These are phyloP conservation scores for Colletotrichum australisinense DNA, from an alignment of 2,329 filamentous ascomycete species.

Conservation along the genomic window DNA sequence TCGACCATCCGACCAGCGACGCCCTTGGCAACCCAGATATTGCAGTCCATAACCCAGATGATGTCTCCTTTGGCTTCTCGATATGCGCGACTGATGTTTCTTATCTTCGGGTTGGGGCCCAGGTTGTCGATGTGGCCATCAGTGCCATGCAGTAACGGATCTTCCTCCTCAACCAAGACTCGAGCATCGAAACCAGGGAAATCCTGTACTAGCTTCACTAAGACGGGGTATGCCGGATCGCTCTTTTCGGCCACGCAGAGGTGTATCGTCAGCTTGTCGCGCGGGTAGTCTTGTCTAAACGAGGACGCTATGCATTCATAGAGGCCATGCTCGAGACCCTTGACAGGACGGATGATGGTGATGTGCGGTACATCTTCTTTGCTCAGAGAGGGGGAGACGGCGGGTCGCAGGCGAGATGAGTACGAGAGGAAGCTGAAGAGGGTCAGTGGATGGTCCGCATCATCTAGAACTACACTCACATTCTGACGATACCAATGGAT, in stretches of 20 bases:
- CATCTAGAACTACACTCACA: conserved; percentile 53
- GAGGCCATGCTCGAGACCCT: conserved; percentile 88
- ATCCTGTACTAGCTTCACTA: conserved; percentile 78
- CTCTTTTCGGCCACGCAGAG: conserved; percentile 82
- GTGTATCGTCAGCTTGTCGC: conserved; percentile 78
- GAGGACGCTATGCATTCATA: conserved; percentile 93
- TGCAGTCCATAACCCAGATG: conserved; percentile 96
- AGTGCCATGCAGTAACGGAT: conserved; percentile 72
- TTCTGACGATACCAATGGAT: conserved; percentile 64
- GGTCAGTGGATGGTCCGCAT: neutral
- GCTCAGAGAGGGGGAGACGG: conserved; percentile 62
- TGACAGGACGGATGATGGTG: conserved; percentile 92
- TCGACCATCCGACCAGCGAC: conserved; percentile 91
- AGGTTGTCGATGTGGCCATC: conserved; percentile 67
- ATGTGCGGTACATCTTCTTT: conserved; percentile 77
- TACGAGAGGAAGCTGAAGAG: conserved; percentile 61
- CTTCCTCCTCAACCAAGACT: conserved; percentile 85
- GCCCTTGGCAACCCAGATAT: conserved; percentile 88
- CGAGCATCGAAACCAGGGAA: conserved; percentile 78
- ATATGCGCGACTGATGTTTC: conserved; percentile 95
- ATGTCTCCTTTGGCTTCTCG: conserved; percentile 88
- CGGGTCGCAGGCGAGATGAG: conserved; percentile 59
- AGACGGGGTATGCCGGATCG: conserved; percentile 82
- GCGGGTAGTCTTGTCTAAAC: conserved; percentile 85
- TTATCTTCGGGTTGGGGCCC: conserved; percentile 97